Base-by-base conservation (phyloP, 1,284 basidiomycete genomes). In the Tilletia horrida region DNA sequence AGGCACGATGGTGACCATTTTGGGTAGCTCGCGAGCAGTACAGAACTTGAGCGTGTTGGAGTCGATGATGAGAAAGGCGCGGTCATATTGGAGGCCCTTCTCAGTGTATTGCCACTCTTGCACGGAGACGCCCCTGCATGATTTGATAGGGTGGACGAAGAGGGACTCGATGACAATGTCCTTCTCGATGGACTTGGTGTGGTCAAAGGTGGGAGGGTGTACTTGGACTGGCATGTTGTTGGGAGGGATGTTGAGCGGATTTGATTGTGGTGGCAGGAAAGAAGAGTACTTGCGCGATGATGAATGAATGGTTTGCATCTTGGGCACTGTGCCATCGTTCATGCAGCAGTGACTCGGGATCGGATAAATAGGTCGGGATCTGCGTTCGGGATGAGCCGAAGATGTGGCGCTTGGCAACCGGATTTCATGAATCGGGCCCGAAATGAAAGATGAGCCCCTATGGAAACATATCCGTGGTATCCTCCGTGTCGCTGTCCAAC, bases 41-140 rank as follows among this genome's bases (percentile, higher is more conserved):
- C 71, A 74, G 70, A 79, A 79, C 27, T 70, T 70, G 14, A 68
- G 68, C 1, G 71, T 71, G 23, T 69, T 47, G 1, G 74, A 68
- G 59, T 76, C 74, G 68, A 77, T 75, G 70, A 79, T 75, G 71
- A 79, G 72, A 73, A 76, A 79, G 14, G 77, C 73, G 18, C 77
- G 71, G 61, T 79, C 77, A 64, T 74, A 78, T 31, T 70, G 65
- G 47, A 78, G 64, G 13, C 76, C 76, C 27, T 55, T 66, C 13
- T 73, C 69, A 50, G 75, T 72, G 64, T 71, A 76, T 18, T 64
- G 50, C 1, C 74, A 70, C 44, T 70, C 62, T 18, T 70, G 63
- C 16, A 79, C 77, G 14, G 71, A 71, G 23, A 73, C 74, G 40
- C 76, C 76, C n/a, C 66, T 63, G 67, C 77, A 79, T 14, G 73